These are phyloP conservation scores for Dendrocalamus latiflorus DNA, from an alignment of 202 grass and related monocot species.

Conservation along the genomic window DNA sequence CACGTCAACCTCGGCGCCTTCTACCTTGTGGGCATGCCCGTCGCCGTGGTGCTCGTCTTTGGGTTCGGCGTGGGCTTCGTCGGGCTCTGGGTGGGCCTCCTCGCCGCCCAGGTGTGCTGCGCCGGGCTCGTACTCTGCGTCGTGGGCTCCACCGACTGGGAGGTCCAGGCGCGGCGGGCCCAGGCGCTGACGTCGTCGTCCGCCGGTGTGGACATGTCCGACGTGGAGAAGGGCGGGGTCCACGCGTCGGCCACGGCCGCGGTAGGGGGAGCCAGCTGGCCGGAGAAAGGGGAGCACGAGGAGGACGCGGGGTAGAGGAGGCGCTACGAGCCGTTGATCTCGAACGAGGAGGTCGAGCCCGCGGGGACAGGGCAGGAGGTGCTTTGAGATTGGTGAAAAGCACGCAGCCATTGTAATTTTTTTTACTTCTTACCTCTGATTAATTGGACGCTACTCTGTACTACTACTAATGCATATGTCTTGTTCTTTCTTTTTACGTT, in stretches of 20 bases:
- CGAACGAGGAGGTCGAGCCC: constrained; percentile 6
- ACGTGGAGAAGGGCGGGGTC: background rate
- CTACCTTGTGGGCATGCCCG: constrained; percentile 88
- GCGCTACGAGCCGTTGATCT: constrained; percentile 53
- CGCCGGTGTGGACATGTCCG: background rate
- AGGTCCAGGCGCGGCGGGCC: constrained; percentile 65
- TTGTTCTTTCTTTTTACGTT: background rate
- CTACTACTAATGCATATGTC: background rate
- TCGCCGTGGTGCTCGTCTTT: constrained; percentile 63
- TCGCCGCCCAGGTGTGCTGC: constrained; percentile 90
- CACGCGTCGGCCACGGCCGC: background rate
- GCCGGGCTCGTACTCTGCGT: constrained; percentile 75
- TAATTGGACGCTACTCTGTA: background rate
- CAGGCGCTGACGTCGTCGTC: constrained; percentile 36
- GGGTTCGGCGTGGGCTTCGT: constrained; percentile 58
- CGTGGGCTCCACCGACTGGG: constrained; percentile 88
- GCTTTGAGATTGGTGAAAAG: constrained; percentile 21
- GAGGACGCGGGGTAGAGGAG: background rate
- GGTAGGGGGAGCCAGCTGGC: constrained; percentile 24
- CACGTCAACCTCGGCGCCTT: constrained; percentile 95
- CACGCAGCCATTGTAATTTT: background rate
- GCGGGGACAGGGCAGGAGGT: constrained; percentile 10
- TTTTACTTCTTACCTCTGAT: background rate
- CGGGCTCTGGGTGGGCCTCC: constrained; percentile 79
- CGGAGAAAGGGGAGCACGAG: constrained; percentile 39